A percentile compares a stretch with the other conserved stretches of the same genome.
Evolutionary conservation across 441 rosid genomes (phyloP).

Genomic region (Francoa sonchifolia): DNA sequence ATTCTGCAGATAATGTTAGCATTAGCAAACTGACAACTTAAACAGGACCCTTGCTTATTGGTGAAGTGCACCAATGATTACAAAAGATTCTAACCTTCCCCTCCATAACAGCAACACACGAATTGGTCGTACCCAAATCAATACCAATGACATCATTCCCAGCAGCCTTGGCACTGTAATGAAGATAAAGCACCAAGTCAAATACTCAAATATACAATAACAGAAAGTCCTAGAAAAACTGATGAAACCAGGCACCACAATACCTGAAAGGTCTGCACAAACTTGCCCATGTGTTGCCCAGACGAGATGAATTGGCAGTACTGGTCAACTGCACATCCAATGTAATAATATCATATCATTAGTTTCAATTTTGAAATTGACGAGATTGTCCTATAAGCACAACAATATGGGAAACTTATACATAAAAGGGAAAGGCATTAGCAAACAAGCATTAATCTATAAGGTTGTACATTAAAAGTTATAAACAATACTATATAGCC

Average conservation of each 20-base stretch:
- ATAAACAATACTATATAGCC: no score
- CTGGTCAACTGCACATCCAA: conserved; percentile 35
- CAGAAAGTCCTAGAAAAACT: background rate
- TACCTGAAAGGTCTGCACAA: conserved; percentile 76
- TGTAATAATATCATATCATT: background rate
- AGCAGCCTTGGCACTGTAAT: conserved; percentile 59
- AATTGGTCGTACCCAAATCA: conserved; percentile 91
- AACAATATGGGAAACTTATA: no score
- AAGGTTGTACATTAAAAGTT: no score
- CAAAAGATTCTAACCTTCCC: conserved; percentile 57
- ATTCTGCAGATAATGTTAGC: conserved; percentile 23
- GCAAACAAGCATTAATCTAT: no score
- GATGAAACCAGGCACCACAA: background rate
- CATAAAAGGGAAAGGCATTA: no score
- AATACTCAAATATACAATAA: background rate
- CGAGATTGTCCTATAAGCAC: background rate
- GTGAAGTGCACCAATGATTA: no score
- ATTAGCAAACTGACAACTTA: no score
- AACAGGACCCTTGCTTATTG: no score
- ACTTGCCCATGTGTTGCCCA: conserved; percentile 34
- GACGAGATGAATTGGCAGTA: conserved; percentile 37
- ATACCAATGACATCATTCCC: conserved; percentile 87
- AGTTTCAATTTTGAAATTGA: no score
- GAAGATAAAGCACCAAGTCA: background rate
- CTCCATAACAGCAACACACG: conserved; percentile 94